Evolutionary conservation across 805 yeast species (phyloP).

Genomic region (Maudiozyma bulderi): DNA sequence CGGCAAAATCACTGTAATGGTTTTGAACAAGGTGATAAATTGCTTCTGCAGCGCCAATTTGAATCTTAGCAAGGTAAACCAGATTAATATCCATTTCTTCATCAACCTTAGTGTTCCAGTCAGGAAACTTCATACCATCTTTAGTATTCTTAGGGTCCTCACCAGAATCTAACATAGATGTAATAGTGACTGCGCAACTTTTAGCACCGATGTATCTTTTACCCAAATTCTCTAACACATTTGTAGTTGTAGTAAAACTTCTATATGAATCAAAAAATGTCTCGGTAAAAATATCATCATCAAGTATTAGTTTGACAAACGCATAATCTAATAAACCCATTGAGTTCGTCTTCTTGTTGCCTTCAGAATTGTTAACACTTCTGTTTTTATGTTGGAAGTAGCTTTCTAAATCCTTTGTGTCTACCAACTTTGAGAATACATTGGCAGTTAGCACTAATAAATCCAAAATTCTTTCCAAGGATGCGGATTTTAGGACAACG

Average conservation of each 20-base stretch:
- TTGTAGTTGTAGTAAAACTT: conserved; percentile 50
- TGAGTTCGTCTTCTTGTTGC: not conserved
- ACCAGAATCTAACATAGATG: conserved; percentile 23
- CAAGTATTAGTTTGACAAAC: conserved; percentile 43
- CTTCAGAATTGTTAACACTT: not conserved
- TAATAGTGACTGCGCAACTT: conserved; percentile 49
- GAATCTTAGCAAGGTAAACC: conserved; percentile 63
- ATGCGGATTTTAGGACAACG: conserved; percentile 57
- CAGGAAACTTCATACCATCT: conserved; percentile 35
- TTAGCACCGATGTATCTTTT: conserved; percentile 52
- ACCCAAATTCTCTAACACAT: conserved; percentile 43
- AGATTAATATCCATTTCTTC: conserved; percentile 48
- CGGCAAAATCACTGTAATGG: conserved; percentile 67
- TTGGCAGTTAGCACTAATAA: conserved; percentile 63
- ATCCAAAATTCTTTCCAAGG: conserved; percentile 69
- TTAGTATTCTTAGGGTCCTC: conserved; percentile 1
- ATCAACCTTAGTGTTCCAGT: conserved; percentile 40
- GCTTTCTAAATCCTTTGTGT: conserved; percentile 34
- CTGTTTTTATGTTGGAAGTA: conserved; percentile 28
- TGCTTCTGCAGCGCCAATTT: conserved; percentile 72
- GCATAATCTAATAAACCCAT: conserved; percentile 30
- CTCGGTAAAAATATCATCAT: conserved; percentile 52
- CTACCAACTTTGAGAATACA: conserved; percentile 41
- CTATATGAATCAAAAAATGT: conserved; percentile 64
- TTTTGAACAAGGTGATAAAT: conserved; percentile 59